Base-by-base conservation (phyloP, 768 basidiomycete species). In the Boletus tomentosulus region DNA sequence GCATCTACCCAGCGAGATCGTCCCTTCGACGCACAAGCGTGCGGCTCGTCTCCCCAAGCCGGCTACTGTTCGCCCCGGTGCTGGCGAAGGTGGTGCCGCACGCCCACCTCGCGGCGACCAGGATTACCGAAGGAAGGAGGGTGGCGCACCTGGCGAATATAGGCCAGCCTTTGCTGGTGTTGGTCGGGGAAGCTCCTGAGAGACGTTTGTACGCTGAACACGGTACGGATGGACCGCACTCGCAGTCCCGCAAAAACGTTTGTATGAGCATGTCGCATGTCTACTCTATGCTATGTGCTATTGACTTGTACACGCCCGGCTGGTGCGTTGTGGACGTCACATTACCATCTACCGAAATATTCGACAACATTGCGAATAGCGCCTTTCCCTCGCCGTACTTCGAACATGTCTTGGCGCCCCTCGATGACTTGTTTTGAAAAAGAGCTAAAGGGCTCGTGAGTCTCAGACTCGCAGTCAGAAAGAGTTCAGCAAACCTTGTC, bases 21-120 rank as follows among this genome's bases (percentile, higher is more conserved):
- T 99, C 50, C 97, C 96, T 55, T 78, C 91, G 53, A 99, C 97
- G 57, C 92, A 96, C 83, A 97, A 97, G 81, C 97, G 95, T 79
- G 89, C 91, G 56, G 88, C 81, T 48, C 92, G 97, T 66, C 83
- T 89, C 27, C 78, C 87, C 44, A 89, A 92, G 60, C 91, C 92
- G 34, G 88, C 94, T 48, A 74, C 79, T 54, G 82, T 83, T 53
- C 85, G 87, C 61, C 77, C 79, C 30, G 85, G 85, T 56, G 84
- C 79, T 61, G 89, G 84, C 45, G 84, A 80, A 55, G 89, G 91
- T 45, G 83, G 80, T 62, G 83, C 89, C 11, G 92, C 95, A 80
- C 90, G 92, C 60, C 79, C 91, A 41, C 92, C 93, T 62, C 91
- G 95, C 58, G 84, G 85, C 42, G 87, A 89, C 71, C 83, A 92